Conservation (phyloP, 2,329 filamentous ascomycete species). For the Cercospora nicotianae region DNA sequence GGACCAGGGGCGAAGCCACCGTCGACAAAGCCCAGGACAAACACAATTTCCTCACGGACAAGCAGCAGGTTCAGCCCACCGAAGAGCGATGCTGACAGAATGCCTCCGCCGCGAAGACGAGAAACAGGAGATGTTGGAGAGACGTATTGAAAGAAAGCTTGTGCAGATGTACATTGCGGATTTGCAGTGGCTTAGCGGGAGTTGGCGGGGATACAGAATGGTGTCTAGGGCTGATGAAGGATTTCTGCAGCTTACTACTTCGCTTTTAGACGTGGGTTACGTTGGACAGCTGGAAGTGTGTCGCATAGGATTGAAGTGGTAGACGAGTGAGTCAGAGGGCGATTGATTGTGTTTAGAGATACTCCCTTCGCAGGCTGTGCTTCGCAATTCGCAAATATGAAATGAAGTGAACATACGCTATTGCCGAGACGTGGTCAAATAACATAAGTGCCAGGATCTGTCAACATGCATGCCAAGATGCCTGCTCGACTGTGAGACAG, state of each 20-base stretch:
- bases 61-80: slow-evolving; percentile 23
- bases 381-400: neutral
- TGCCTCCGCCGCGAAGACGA: slow-evolving; percentile 51
- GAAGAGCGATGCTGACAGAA: slow-evolving; percentile 36
- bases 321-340: neutral
- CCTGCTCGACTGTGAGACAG: neutral
- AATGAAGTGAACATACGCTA: neutral
- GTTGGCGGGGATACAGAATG: slow-evolving; percentile 1
- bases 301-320: neutral
- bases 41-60: slow-evolving; percentile 19
- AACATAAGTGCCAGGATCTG: neutral
- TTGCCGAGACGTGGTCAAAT: neutral
- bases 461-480: neutral
- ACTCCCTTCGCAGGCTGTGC: slow-evolving; percentile 17
- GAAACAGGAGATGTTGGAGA: slow-evolving; percentile 38
- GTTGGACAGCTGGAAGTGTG: slow-evolving; percentile 1
- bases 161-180: slow-evolving; percentile 1
- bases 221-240: neutral
- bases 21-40: slow-evolving; percentile 13
- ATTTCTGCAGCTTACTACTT: slow-evolving; percentile 1
- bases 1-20: slow-evolving; percentile 14
- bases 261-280: neutral
- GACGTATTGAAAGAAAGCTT: slow-evolving; percentile 34
- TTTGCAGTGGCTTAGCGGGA: slow-evolving; percentile 6
- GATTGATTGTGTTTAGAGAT: slow-evolving; percentile 12